Base-by-base conservation (phyloP, 352 stramenopile genomes). In the Globisporangium canariense region DNA sequence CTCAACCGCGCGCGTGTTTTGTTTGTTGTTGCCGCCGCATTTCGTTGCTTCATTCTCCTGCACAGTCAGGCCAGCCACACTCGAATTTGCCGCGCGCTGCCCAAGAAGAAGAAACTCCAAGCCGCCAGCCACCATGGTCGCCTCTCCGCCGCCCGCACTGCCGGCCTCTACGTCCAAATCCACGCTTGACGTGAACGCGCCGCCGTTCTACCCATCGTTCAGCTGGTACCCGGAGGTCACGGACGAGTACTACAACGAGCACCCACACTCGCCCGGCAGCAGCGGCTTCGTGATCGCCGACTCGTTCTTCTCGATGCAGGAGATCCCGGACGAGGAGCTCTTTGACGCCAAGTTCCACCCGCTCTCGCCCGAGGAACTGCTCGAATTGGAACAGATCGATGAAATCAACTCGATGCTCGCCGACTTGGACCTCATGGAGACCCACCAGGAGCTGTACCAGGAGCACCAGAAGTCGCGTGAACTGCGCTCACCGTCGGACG, bases 361-460 rank as follows among this genome's bases (percentile, higher is more conserved):
- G 32, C 68, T 93, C 53, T 74, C 79, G 53, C 45, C 65, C 1
- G 64, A 86, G 20, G 84, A 93, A 49, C 76, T 91, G 50, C 63
- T 67, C 34, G 84, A 93, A 54, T 66, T 93, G 60, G 84, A 91
- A 60, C 80, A 90, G 67, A 76, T 93, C 54, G 84, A 93, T 55
- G 81, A 91, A 71, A 75, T 93, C 54, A 93, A 93, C 60, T 79
- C 79, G 64, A 79, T 93, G 60, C 71, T 93, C 47, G 84, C 82
- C 13, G 84, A 93, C 67, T 64, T 93, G 63, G 84, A 91, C 18
- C 63, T 93, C 55, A 82, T 93, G 78, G 84, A 93, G 70, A 86
- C 74, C 36, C 84, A 89, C 64, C 70, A 93, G 60, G 84, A 93
- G 60, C 28, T 64, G 43, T 60, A 64, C 63, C 9, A 54, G 36